A percentile compares a stretch with the other conserved stretches of the same genome.
phyloP scores from a whole-genome alignment of 768 basidiomycete species.

The Cyclocybe cylindracea region DNA sequence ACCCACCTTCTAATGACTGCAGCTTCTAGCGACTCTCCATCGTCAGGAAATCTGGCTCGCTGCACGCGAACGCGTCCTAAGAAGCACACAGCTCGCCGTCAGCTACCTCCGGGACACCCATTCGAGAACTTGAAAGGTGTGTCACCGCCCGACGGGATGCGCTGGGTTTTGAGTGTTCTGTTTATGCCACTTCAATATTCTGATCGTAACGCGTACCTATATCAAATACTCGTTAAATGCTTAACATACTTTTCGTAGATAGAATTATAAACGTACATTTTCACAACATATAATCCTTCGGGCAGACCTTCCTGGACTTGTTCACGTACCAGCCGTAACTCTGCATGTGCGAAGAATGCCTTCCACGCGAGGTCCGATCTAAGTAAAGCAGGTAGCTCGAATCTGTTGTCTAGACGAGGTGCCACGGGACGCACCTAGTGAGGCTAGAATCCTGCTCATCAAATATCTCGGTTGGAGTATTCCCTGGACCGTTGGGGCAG shows the following conservation, averaged over 20 bases:
- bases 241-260: background rate
- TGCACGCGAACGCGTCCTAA: no score
- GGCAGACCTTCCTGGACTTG: conserved; percentile 85
- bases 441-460: conserved; percentile 90
- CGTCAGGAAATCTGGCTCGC: no score
- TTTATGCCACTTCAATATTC: background rate
- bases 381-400: conserved; percentile 29
- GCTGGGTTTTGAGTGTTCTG: no score
- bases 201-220: conserved; percentile 62
- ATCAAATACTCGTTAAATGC: conserved; percentile 2
- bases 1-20: no score
- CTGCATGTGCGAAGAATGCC: conserved; percentile 69
- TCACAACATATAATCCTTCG: conserved; percentile 77
- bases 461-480: conserved; percentile 55
- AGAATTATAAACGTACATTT: conserved; percentile 59
- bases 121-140: no score
- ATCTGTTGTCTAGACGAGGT: background rate
- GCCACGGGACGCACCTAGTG: conserved; percentile 59
- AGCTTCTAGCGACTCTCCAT: no score
- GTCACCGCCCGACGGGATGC: no score
- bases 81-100: no score
- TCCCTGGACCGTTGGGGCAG: conserved; percentile 59
- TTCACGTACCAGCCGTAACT: conserved; percentile 69
- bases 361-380: conserved; percentile 88
- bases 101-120: no score